Evolutionary conservation across 2,329 filamentous ascomycete genomes (phyloP).

Genomic region (Aspergillus thermomutatus): DNA sequence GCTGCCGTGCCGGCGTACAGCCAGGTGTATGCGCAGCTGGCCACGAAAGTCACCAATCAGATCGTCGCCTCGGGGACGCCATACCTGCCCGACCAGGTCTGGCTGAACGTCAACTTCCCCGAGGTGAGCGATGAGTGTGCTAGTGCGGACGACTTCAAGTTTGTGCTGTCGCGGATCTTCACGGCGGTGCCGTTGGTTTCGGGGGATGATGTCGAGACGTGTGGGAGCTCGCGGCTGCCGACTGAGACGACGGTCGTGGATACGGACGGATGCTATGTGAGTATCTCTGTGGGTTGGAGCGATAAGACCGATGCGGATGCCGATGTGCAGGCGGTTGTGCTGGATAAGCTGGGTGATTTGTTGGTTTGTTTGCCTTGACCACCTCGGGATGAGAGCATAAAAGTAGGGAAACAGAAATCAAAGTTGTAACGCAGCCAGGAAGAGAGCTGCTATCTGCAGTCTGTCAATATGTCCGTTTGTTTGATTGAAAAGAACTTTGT

Average conservation of each 20-base stretch:
- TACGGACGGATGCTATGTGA: conserved; percentile 56
- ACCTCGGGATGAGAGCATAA: background rate
- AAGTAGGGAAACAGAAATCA: no score
- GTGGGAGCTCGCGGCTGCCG: conserved; percentile 55
- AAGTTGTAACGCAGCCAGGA: background rate
- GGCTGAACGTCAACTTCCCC: conserved; percentile 69
- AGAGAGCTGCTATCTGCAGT: background rate
- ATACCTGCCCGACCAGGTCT: conserved; percentile 60
- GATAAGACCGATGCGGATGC: conserved; percentile 60
- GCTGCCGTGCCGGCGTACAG: conserved; percentile 47
- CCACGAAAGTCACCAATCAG: conserved; percentile 55
- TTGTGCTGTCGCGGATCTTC: conserved; percentile 61
- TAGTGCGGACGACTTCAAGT: conserved; percentile 55
- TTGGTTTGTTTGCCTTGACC: conserved; percentile 46
- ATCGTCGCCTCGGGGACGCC: conserved; percentile 57
- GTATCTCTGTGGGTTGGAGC: conserved; percentile 59
- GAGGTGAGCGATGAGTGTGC: conserved; percentile 50
- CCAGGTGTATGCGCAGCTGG: conserved; percentile 62
- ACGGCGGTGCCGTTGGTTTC: conserved; percentile 40
- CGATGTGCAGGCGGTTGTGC: conserved; percentile 50
- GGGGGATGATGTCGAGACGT: conserved; percentile 54
- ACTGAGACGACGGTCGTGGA: conserved; percentile 55
- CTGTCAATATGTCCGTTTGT: no score
- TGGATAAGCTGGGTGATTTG: conserved; percentile 49
- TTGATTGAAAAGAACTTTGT: no score